Evolutionary conservation across 2,329 filamentous ascomycete genomes (phyloP), one percentile per base, ranked within the genome.

Genomic region (Colletotrichum somersetense): DNA sequence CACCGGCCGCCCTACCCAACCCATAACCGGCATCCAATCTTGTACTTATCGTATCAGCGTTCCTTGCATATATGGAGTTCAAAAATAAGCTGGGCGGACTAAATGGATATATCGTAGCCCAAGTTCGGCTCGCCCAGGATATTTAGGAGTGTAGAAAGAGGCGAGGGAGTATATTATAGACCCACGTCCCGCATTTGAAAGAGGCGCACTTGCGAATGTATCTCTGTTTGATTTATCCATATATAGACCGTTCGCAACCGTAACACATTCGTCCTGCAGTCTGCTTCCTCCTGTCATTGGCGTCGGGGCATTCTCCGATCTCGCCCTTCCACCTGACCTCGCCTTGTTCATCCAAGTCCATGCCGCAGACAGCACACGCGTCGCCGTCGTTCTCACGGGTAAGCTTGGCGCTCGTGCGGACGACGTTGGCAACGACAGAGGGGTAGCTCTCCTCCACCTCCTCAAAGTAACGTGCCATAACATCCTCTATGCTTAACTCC

Each of bases 341-440:
- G 4, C 90, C 90, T 5, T 85, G 84, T 74, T 87, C 87, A 67
- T 91, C 88, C 16, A 95, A 84, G 44, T 89, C 88, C 81, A 92
- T 89, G 62, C 89, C 89, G 80, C 94, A 97, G 11, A 96, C 80
- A 44, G 87, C 86, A 77, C 94, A 97, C n/a, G 76, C 78, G 26
- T 77, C 77, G 10, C 79, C 80, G 1, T 83, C 76, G 10, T 40
- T 67, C 0, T 84, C 79, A 35, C 89, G 83, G 57, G 91, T 85
- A 52, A 98, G 86, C 82, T 97, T 97, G 63, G 91, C 91, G n/a
- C 93, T 92, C 44, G 96, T 99, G 74, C 94, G 90, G 6, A 98
- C 96, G 12, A 99, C 96, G 79, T 99, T 99, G 42, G 95, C 92
- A 75, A 99, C 95, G 67, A 98, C 94, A 67, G 93, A 94, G 3